phyloP scores from a whole-genome alignment of 129 eudicot species.

The Saposhnikovia divaricata region DNA sequence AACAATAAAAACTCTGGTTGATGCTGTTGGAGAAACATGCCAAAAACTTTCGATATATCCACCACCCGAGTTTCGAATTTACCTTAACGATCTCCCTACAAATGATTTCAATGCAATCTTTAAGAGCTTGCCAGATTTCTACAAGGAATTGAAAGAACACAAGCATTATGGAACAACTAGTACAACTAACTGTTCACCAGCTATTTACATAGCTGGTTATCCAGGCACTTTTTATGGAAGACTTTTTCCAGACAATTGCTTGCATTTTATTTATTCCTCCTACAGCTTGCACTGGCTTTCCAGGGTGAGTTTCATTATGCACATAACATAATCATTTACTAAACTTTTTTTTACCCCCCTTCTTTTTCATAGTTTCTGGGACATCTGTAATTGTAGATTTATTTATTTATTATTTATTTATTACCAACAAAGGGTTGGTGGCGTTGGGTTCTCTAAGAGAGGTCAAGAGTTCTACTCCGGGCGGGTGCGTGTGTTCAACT shows the following conservation, averaged over 20 bases:
- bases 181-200: constrained; percentile 10
- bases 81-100: constrained; percentile 77
- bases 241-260: constrained; percentile 59
- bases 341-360: no score
- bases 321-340: not conserved
- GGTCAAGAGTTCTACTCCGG: no score
- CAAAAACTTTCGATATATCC: constrained; percentile 18
- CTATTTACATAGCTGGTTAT: constrained; percentile 66
- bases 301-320: constrained; percentile 28
- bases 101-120: constrained; percentile 86
- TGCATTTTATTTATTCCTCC: constrained; percentile 88
- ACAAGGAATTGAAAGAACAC: constrained; percentile 31
- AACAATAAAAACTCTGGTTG: constrained; percentile 46
- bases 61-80: constrained; percentile 55
- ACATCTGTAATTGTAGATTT: not conserved
- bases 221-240: constrained; percentile 84
- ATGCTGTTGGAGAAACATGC: constrained; percentile 33
- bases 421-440: no score
- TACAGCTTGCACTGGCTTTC: constrained; percentile 97
- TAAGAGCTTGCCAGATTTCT: constrained; percentile 57
- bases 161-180: constrained; percentile 14
- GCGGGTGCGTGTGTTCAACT: no score
- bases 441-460: no score
- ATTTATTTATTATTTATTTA: no score
- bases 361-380: not conserved